Conservation (phyloP, 2,329 filamentous ascomycete genomes). For the Curvularia verruculosa region DNA sequence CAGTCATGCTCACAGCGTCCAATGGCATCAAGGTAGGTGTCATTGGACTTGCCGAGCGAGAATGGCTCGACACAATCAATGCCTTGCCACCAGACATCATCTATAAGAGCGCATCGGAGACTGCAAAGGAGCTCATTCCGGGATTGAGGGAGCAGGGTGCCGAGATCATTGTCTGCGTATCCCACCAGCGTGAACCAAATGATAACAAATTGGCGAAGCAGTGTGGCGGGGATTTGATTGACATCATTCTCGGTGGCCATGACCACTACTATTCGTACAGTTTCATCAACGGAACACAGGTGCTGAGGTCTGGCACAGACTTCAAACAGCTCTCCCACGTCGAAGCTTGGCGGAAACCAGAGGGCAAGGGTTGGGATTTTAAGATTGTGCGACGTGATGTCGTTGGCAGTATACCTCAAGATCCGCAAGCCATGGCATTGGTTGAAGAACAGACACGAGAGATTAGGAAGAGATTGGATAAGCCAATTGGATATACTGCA, state of each 20-base stretch:
- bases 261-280: conserved; percentile 87
- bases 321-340: conserved; percentile 93
- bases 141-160: conserved; percentile 75
- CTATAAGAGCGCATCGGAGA: conserved; percentile 78
- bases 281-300: conserved; percentile 77
- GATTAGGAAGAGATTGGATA: conserved; percentile 77
- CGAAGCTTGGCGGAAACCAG: conserved; percentile 69
- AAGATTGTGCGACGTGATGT: conserved; percentile 78
- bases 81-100: conserved; percentile 79
- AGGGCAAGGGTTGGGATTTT: conserved; percentile 72
- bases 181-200: conserved; percentile 87
- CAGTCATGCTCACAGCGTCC: conserved; percentile 76
- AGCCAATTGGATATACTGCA: conserved; percentile 79
- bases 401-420: conserved; percentile 69
- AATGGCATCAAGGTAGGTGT: conserved; percentile 87
- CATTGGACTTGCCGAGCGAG: conserved; percentile 83
- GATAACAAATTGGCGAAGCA: conserved; percentile 83
- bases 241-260: conserved; percentile 86
- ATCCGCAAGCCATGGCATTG: conserved; percentile 65
- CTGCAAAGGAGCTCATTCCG: conserved; percentile 77
- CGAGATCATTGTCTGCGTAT: conserved; percentile 81
- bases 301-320: conserved; percentile 86
- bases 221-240: conserved; percentile 72
- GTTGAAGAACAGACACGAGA: conserved; percentile 73
- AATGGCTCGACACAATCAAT: conserved; percentile 91